phyloP scores from a whole-genome alignment of 345 rosid species.

The Salix brachista region DNA sequence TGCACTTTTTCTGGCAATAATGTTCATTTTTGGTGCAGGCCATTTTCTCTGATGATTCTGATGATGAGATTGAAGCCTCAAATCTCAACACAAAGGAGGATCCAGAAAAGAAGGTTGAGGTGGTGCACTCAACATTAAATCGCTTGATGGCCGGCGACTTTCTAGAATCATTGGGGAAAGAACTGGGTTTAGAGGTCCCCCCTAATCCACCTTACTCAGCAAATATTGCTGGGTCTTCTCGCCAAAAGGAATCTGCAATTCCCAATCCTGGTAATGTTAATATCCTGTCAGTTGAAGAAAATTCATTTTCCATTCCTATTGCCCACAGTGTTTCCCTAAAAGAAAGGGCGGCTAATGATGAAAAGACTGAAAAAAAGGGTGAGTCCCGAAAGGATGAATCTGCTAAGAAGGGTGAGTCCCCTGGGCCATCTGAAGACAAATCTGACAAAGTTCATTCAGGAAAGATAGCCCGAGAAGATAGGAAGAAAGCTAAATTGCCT shows the following conservation, averaged over 20 bases:
- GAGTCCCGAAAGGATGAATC: constrained; percentile 18
- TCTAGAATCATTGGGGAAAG: constrained; percentile 88
- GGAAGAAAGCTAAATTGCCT: constrained; percentile 33
- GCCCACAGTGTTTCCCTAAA: constrained; percentile 9
- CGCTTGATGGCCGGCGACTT: constrained; percentile 94
- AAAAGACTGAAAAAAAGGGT: constrained; percentile 21
- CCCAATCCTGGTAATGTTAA: constrained; percentile 19
- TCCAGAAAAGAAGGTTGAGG: constrained; percentile 62
- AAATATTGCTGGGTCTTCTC: constrained; percentile 19
- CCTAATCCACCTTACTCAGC: constrained; percentile 45
- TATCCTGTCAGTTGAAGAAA: constrained; percentile 12
- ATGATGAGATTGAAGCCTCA: constrained; percentile 54
- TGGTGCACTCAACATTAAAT: constrained; percentile 71
- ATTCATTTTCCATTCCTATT: constrained; percentile 12
- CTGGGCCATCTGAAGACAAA: constrained; percentile 22
- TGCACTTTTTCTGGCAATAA: neutral
- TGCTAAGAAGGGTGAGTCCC: constrained; percentile 11
- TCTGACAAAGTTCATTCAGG: constrained; percentile 11
- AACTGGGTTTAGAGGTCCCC: constrained; percentile 92
- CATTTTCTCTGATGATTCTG: constrained; percentile 90
- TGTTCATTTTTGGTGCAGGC: constrained; percentile 43
- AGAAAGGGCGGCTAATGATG: neutral
- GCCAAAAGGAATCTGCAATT: constrained; percentile 27
- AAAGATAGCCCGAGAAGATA: constrained; percentile 23
- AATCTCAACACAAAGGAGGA: constrained; percentile 36